A percentile compares a stretch with the other conserved stretches of the same genome.
Evolutionary conservation across 768 basidiomycete genomes (phyloP).

Genomic region (Pleurotus cornucopiae): DNA sequence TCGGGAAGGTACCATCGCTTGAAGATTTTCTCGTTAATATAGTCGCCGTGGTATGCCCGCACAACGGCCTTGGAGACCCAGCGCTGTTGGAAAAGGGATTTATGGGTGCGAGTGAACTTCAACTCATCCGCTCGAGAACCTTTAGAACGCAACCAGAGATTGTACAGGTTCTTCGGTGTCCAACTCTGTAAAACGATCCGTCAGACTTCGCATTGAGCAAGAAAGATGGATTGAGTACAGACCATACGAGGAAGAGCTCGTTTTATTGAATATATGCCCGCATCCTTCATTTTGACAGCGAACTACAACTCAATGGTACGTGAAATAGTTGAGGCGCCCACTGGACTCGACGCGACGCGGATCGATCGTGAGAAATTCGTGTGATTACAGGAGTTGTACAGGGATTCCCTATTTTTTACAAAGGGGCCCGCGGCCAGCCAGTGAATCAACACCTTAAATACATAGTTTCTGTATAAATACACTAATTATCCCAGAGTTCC

Average conservation of each 20-base stretch:
- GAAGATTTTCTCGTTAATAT: conserved; percentile 88
- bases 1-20: conserved; percentile 92
- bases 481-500: too few relatives aligned
- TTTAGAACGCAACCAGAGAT: conserved; percentile 75
- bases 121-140: conserved; percentile 45
- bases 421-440: too few relatives aligned
- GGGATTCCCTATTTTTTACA: too few relatives aligned
- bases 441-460: too few relatives aligned
- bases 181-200: conserved; percentile 59
- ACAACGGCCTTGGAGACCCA: conserved; percentile 85
- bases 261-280: conserved; percentile 29
- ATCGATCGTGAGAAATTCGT: too few relatives aligned
- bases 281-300: conserved; percentile 31
- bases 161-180: conserved; percentile 85
- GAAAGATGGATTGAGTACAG: conserved; percentile 13
- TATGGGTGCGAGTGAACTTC: conserved; percentile 49
- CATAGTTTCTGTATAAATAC: too few relatives aligned
- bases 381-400: too few relatives aligned
- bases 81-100: conserved; percentile 85
- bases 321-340: neutral
- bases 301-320: too few relatives aligned
- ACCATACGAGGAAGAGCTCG: conserved; percentile 83
- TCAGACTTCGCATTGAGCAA: neutral
- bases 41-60: conserved; percentile 94
- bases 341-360: neutral